A percentile compares a stretch with the other conserved stretches of the same genome.
These are phyloP conservation scores for Leucocoprinus birnbaumii DNA, from an alignment of 768 basidiomycete genomes.

Conservation along the genomic window DNA sequence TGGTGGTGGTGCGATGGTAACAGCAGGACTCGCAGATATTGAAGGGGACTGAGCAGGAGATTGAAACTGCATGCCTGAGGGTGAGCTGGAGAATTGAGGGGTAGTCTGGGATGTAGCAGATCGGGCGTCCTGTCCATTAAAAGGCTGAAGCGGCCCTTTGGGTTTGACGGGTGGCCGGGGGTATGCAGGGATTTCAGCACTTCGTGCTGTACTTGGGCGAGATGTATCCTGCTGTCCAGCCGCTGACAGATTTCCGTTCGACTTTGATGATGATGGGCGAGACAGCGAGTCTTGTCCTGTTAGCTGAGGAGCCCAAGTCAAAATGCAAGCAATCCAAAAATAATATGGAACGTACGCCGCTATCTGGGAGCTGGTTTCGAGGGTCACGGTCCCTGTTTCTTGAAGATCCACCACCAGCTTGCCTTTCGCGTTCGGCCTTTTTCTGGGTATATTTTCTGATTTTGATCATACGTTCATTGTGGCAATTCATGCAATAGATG, in stretches of 20 bases:
- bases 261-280: constrained; percentile 13
- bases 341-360: constrained; percentile 33
- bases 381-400: constrained; percentile 40
- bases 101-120: constrained; percentile 13
- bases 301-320: constrained; percentile 1
- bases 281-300: constrained; percentile 9
- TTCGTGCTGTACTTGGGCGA: constrained; percentile 20
- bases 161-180: constrained; percentile 22
- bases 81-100: constrained; percentile 10
- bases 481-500: constrained; percentile 98
- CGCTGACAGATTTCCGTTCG: constrained; percentile 8
- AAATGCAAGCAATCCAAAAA: background rate
- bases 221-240: constrained; percentile 12
- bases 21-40: constrained; percentile 17
- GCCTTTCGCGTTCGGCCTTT: constrained; percentile 65
- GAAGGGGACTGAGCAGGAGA: constrained; percentile 1
- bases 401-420: constrained; percentile 38
- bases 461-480: constrained; percentile 94
- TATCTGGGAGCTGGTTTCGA: constrained; percentile 34
- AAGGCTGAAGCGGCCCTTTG: constrained; percentile 28
- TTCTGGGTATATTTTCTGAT: constrained; percentile 90
- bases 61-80: constrained; percentile 8
- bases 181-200: constrained; percentile 10
- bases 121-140: constrained; percentile 21
- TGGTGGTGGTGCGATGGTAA: constrained; percentile 44